phyloP scores from a whole-genome alignment of 192 early-diverging fungal genomes.

The Spinellus fusiger region DNA sequence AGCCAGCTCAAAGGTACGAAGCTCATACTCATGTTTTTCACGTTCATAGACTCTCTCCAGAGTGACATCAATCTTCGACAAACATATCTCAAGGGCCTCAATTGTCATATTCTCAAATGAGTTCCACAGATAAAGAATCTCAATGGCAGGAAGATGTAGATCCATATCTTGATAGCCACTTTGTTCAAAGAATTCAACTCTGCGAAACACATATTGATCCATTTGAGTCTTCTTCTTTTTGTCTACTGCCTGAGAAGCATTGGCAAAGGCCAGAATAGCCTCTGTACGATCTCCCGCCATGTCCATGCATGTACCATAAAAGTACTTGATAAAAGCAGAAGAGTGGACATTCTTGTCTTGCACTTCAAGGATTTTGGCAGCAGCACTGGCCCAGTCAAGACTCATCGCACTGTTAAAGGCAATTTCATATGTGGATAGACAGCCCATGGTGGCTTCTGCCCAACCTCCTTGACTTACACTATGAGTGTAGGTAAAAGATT shows the following conservation, averaged over 20 bases:
- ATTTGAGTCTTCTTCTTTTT: constrained; percentile 42
- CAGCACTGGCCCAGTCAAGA: constrained; percentile 26
- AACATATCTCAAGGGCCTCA: constrained; percentile 23
- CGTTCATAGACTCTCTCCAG: constrained; percentile 27
- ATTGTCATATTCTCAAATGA: constrained; percentile 41
- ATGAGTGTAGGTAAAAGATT: constrained; percentile 28
- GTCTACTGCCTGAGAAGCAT: constrained; percentile 35
- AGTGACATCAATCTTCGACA: constrained; percentile 24
- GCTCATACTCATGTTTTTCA: constrained; percentile 34
- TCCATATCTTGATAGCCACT: constrained; percentile 37
- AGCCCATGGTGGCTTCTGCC: constrained; percentile 25
- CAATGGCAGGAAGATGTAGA: constrained; percentile 39
- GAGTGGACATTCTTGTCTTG: constrained; percentile 40
- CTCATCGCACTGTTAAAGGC: constrained; percentile 28
- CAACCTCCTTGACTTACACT: constrained; percentile 28
- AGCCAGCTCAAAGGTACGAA: constrained; percentile 28
- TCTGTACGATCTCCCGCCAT: constrained; percentile 64
- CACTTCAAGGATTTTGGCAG: background rate
- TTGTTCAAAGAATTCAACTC: constrained; percentile 42
- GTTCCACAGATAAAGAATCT: constrained; percentile 49
- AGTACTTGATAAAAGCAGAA: constrained; percentile 45
- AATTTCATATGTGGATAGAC: constrained; percentile 23
- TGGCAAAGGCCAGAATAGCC: constrained; percentile 62
- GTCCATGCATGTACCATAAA: constrained; percentile 41
- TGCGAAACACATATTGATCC: constrained; percentile 45